Base-by-base conservation (phyloP, 176 grass and related monocot genomes). In the Musa acuminata region DNA sequence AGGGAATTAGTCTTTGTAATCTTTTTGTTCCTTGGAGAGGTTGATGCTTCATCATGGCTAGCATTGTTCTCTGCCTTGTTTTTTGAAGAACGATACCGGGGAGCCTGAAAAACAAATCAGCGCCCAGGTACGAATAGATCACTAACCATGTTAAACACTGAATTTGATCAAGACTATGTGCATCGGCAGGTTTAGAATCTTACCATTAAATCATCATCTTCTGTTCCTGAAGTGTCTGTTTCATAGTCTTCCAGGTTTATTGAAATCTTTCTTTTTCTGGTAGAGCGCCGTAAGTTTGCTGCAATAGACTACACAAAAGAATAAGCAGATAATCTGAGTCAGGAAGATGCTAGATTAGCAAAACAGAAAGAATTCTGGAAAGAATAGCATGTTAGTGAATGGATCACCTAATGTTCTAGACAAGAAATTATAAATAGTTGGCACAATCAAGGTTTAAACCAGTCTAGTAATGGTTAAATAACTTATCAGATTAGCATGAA, bases 181-280 rank as follows among this genome's bases (percentile, higher is more conserved):
- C 64, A 79, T 72, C n/a, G 1, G 21, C 49, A 29, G 29, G 23
- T 71, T 65, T 65, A 80, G 68, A 69, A 80, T 83, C 76, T 87
- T 67, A 97, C 93, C 93, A 97, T 97, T 84, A 97, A 85, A 78
- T 96, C 93, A 85, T 91, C 88, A 98, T 98, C 94, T 86, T 89
- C 90, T 29, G 87, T 91, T 76, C 88, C 88, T 26, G 94, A 98
- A 77, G 87, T 93, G 84, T 97, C 87, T 57, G 88, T 87, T 51
- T 84, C 87, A 76, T 93, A 98, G 26, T 86, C 94, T 76, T 93
- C 94, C 43, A 98, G 75, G 85, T 90, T 93, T 85, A 87, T 87
- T 29, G 94, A 85, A 53, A 93, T 84, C 82, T 89, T 98, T 75
- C 94, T 87, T 78, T 98, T 98, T 78, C 94, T 84, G 1, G 94